Evolutionary conservation across 768 basidiomycete genomes (phyloP).

Genomic region (Boletus vermiculosoides): DNA sequence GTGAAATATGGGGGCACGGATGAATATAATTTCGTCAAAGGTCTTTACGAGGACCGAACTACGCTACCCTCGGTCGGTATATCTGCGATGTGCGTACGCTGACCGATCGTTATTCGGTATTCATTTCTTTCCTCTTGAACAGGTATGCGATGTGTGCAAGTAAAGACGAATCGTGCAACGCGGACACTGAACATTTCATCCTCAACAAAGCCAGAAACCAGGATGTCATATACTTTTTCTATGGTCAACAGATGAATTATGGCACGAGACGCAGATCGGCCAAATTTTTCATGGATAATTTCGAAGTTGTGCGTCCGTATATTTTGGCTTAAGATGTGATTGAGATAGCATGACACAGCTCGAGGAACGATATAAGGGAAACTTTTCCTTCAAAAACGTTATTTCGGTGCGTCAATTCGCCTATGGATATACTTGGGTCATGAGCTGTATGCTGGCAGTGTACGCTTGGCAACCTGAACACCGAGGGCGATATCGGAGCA

Average conservation of each 20-base stretch:
- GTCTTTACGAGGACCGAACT: slow-evolving; percentile 66
- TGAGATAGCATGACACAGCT: slow-evolving; percentile 38
- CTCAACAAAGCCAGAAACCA: slow-evolving; percentile 52
- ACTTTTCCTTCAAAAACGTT: slow-evolving; percentile 54
- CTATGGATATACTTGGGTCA: neutral
- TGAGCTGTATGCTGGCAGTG: slow-evolving; percentile 27
- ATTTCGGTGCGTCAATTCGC: slow-evolving; percentile 43
- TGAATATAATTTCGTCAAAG: slow-evolving; percentile 73
- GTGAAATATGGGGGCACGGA: slow-evolving; percentile 69
- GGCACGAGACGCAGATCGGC: slow-evolving; percentile 52
- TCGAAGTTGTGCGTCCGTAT: slow-evolving; percentile 48
- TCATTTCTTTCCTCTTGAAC: slow-evolving; percentile 1
- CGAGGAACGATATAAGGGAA: slow-evolving; percentile 68
- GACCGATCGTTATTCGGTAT: neutral
- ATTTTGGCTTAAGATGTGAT: neutral
- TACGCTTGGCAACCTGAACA: slow-evolving; percentile 52
- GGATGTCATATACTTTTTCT: slow-evolving; percentile 65
- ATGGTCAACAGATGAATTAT: slow-evolving; percentile 55
- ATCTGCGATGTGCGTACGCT: slow-evolving; percentile 58
- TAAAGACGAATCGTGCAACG: slow-evolving; percentile 52
- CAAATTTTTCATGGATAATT: slow-evolving; percentile 69
- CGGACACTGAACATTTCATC: slow-evolving; percentile 64
- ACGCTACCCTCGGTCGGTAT: slow-evolving; percentile 68
- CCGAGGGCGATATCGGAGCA: slow-evolving; percentile 60
- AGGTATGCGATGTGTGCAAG: slow-evolving; percentile 68